These are phyloP conservation scores for Eucalyptus cladocalyx DNA, from an alignment of 345 rosid species.

Conservation along the genomic window DNA sequence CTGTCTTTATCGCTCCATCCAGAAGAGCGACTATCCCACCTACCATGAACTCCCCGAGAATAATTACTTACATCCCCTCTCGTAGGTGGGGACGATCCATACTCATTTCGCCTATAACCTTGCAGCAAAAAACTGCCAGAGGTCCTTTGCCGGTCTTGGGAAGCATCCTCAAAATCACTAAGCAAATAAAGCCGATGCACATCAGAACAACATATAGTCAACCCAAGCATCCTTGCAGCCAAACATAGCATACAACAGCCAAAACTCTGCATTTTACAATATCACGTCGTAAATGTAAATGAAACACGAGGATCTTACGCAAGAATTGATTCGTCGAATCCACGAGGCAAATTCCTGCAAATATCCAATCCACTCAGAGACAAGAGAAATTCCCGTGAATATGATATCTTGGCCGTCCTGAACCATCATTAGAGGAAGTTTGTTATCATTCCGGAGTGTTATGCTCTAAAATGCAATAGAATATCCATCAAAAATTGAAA, in stretches of 20 bases:
- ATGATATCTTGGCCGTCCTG: conserved; percentile 51
- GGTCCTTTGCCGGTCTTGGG: conserved; percentile 43
- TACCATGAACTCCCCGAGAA: conserved; percentile 52
- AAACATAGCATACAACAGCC: neutral
- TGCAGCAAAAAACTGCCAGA: conserved; percentile 46
- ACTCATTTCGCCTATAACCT: conserved; percentile 56
- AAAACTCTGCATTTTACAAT: neutral
- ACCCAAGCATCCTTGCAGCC: neutral
- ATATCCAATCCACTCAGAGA: conserved; percentile 60
- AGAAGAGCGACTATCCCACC: conserved; percentile 81
- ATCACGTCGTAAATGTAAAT: too few species aligned
- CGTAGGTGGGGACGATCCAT: conserved; percentile 84
- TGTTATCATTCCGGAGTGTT: neutral
- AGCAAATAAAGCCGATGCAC: neutral
- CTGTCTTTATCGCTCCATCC: conserved; percentile 70
- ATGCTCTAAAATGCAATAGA: neutral
- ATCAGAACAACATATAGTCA: neutral
- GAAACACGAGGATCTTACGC: conserved; percentile 25
- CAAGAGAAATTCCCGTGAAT: conserved; percentile 59
- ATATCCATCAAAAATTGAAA: neutral
- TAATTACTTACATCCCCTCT: conserved; percentile 55
- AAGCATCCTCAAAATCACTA: conserved; percentile 60
- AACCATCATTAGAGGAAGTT: conserved; percentile 9
- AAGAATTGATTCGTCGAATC: conserved; percentile 41
- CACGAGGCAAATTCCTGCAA: conserved; percentile 64